A percentile compares a stretch with the other conserved stretches of the same genome.
Conservation (phyloP, 2,329 filamentous ascomycete species). For the Diaporthe vexans region DNA sequence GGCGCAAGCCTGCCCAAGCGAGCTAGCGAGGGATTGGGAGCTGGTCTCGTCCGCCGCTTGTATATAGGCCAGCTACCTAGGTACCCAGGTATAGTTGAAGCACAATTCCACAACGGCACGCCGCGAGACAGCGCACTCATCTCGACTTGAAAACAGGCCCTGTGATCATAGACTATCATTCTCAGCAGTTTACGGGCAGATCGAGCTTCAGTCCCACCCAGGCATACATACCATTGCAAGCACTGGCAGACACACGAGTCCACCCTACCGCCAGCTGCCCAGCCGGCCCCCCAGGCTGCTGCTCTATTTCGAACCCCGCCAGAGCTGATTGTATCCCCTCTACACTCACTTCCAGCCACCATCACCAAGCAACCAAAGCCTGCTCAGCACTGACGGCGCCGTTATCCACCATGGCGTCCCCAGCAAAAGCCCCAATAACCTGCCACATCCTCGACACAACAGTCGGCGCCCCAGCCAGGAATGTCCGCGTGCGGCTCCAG, state of each 20-base stretch:
- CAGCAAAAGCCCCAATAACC: slow-evolving; percentile 77
- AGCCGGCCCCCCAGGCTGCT: neutral
- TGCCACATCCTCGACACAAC: slow-evolving; percentile 90
- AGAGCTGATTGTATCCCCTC: neutral
- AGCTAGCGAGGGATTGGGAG: neutral
- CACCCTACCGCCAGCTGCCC: neutral
- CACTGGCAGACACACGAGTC: neutral
- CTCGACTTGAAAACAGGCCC: neutral
- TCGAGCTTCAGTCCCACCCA: no score
- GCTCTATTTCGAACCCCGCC: neutral
- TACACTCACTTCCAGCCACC: slow-evolving; percentile 17
- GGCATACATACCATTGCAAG: no score
- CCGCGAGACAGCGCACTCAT: neutral
- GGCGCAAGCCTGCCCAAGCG: slow-evolving; percentile 6
- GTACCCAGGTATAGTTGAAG: neutral
- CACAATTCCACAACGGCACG: no score
- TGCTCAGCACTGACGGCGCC: neutral
- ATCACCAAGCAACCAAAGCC: neutral
- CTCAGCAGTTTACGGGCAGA: no score
- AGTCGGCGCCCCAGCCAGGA: slow-evolving; percentile 76
- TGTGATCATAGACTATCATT: neutral
- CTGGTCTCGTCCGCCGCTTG: no score
- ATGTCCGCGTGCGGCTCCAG: slow-evolving; percentile 76
- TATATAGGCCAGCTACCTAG: neutral
- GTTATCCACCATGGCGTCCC: slow-evolving; percentile 40